Base-by-base conservation (phyloP, 2,329 filamentous ascomycete species). In the Spiromastix sp. region DNA sequence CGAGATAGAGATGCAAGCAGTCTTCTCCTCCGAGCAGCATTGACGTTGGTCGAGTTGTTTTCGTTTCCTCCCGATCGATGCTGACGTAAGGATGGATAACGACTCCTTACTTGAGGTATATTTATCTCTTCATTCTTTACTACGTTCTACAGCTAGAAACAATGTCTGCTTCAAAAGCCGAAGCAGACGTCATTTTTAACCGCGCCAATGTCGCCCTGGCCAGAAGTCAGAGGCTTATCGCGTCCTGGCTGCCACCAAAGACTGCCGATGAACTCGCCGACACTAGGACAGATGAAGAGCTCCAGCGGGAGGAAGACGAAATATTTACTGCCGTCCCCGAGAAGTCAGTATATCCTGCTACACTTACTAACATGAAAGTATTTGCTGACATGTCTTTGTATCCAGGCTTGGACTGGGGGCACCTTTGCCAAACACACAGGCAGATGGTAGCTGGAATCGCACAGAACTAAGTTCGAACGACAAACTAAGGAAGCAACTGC, bases 181-280 rank as follows among this genome's bases (percentile, higher is more conserved):
- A 70, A 39, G 67, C 67, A 27, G 72, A 76, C 42, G 58, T 75
- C 25, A 64, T 77, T 32, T 63, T 70, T 35, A 75, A 74, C 46
- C 60, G 63, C 35, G 60, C 70, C 20, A 71, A 66, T 42, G 62
- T 77, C 30, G 63, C 64, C 3, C 55, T 73, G 7, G 70, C 72
- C 5, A 67, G 68, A 36, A 67, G 64, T 33, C 70, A 73, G 43
- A 64, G 64, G 21, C 56, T 74, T 12, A 58, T 77, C 40, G 62
- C 68, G 33, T 74, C 72, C 43, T 71, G 70, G 68, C 64, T 77
- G 19, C 69, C 70, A 9, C 53, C 67, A n/a, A 59, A 57, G 38
- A 51, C 61, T 4, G 38, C 52, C n/a, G 52, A 59, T 15, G 60
- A 64, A 31, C 44, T 51, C 32, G 45, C 52, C 34, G 49, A 56